phyloP scores from a whole-genome alignment of 768 basidiomycete species.

The Lactifluus volemus region DNA sequence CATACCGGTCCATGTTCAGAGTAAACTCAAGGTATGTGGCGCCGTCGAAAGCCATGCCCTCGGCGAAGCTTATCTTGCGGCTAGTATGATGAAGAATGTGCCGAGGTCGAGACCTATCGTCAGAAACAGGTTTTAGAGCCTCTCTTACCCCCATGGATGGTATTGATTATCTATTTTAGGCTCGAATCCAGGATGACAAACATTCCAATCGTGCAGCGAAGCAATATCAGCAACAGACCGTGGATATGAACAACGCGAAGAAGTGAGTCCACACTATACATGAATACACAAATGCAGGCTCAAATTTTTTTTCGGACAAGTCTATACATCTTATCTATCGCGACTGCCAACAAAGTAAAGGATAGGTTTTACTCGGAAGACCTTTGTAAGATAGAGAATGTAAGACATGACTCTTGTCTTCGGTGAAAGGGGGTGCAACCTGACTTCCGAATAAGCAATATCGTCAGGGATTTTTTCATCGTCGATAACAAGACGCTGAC shows the following conservation, averaged over 20 bases:
- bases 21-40: slow-evolving; percentile 49
- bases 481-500: slow-evolving; percentile 4
- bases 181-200: slow-evolving; percentile 59
- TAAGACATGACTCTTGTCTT: slow-evolving; percentile 30
- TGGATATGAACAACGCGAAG: slow-evolving; percentile 74
- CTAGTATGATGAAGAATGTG: slow-evolving; percentile 76
- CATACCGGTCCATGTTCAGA: slow-evolving; percentile 29
- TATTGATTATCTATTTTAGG: slow-evolving; percentile 32
- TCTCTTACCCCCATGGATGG: not conserved
- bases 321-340: slow-evolving; percentile 61
- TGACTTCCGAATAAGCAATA: slow-evolving; percentile 43
- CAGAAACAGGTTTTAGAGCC: slow-evolving; percentile 61
- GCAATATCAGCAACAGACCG: slow-evolving; percentile 67
- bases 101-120: slow-evolving; percentile 59
- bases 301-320: slow-evolving; percentile 28
- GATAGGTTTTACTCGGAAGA: slow-evolving; percentile 63
- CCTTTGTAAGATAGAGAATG: slow-evolving; percentile 63
- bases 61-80: slow-evolving; percentile 3
- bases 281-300: not conserved
- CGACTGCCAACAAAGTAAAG: slow-evolving; percentile 61
- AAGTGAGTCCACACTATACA: slow-evolving; percentile 41
- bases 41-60: not conserved
- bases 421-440: not conserved
- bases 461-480: slow-evolving; percentile 37
- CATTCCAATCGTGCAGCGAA: slow-evolving; percentile 66